A percentile compares a stretch with the other conserved stretches of the same genome.
Conservation (phyloP, 352 stramenopile genomes). For the Pelagophyceae sp. region DNA sequence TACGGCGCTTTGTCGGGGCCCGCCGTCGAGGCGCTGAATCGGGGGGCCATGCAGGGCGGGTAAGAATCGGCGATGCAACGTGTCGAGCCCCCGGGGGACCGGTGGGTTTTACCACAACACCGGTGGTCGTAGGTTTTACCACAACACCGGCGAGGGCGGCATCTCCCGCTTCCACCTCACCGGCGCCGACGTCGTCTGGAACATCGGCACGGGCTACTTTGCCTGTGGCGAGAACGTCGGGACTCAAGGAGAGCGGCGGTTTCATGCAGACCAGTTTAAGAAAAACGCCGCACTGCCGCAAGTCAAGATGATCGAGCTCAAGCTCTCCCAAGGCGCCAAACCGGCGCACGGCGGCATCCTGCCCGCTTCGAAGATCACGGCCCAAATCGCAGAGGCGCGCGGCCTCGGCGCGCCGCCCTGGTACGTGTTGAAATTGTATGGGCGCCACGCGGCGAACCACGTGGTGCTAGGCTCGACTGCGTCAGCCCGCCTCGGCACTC, state of each 20-base stretch:
- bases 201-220: conserved; percentile 66
- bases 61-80: no score
- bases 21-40: conserved; percentile 44
- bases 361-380: conserved; percentile 51
- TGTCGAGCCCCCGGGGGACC: no score
- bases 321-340: conserved; percentile 63
- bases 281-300: conserved; percentile 20
- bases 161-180: conserved; percentile 49
- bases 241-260: conserved; percentile 32
- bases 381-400: conserved; percentile 50
- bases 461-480: no score
- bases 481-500: conserved; percentile 49
- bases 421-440: no score
- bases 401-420: conserved; percentile 36
- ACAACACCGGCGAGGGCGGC: conserved; percentile 62
- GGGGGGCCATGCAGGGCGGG: conserved; percentile 46
- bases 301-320: conserved; percentile 65
- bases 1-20: conserved; percentile 55
- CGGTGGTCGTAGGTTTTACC: no score
- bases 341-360: conserved; percentile 59
- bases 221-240: conserved; percentile 48
- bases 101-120: no score
- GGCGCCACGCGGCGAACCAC: no score
- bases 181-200: conserved; percentile 56
- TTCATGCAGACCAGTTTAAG: conserved; percentile 38